Evolutionary conservation across 768 basidiomycete species (phyloP).

Genomic region (Termitomyces bulborhizus): DNA sequence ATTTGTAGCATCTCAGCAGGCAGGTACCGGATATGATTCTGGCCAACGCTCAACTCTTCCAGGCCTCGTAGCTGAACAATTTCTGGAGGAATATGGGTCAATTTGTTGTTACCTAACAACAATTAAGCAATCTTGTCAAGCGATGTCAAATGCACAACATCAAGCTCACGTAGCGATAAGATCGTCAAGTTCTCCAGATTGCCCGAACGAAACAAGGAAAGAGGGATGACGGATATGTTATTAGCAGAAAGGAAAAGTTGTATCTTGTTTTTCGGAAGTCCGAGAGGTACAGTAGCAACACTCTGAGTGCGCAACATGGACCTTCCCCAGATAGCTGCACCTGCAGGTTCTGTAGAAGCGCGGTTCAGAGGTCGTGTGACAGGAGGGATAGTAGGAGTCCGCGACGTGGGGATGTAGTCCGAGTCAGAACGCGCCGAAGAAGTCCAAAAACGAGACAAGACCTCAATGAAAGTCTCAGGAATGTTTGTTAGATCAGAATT

Average conservation of each 20-base stretch:
- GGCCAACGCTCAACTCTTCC: constrained; percentile 53
- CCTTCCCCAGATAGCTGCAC: constrained; percentile 9
- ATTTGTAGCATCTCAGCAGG: constrained; percentile 63
- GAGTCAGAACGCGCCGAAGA: constrained; percentile 29
- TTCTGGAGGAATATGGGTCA: constrained; percentile 57
- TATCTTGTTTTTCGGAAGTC: constrained; percentile 42
- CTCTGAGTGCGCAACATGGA: constrained; percentile 22
- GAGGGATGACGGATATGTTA: constrained; percentile 45
- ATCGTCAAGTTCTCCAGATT: constrained; percentile 50
- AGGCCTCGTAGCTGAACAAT: constrained; percentile 49
- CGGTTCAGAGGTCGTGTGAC: constrained; percentile 24
- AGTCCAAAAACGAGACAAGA: constrained; percentile 41
- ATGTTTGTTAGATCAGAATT: constrained; percentile 39
- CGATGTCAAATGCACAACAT: background rate
- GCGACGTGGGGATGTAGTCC: constrained; percentile 3
- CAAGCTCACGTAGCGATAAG: constrained; percentile 52
- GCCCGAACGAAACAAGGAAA: constrained; percentile 38
- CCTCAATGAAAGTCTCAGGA: constrained; percentile 39
- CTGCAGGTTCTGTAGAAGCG: constrained; percentile 27
- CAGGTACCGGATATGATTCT: constrained; percentile 51
- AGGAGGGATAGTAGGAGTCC: background rate
- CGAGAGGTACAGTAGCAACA: constrained; percentile 24
- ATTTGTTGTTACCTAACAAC: constrained; percentile 47
- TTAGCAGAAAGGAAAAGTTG: constrained; percentile 55
- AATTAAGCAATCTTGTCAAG: constrained; percentile 11